Evolutionary conservation across 805 yeast genomes (phyloP).

Genomic region (Cyberlindnera xylosilytica): DNA sequence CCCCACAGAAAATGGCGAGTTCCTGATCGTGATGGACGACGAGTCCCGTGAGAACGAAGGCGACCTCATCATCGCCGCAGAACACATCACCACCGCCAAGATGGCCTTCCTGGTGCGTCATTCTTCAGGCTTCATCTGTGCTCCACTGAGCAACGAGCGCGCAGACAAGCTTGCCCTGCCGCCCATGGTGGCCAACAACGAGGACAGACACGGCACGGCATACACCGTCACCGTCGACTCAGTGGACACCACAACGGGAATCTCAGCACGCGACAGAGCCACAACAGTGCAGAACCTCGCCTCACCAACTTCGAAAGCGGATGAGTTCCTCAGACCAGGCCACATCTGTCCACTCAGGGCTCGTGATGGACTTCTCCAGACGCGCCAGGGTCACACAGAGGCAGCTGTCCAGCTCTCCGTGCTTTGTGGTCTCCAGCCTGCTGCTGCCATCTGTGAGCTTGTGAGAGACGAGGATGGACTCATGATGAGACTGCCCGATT

Average conservation of each 20-base stretch:
- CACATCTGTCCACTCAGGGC: conserved; percentile 93
- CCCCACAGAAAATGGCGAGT: conserved; percentile 38
- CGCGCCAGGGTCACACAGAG: conserved; percentile 94
- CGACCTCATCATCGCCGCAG: conserved; percentile 92
- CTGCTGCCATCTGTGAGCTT: conserved; percentile 89
- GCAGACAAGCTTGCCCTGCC: conserved; percentile 84
- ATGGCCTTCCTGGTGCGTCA: conserved; percentile 93
- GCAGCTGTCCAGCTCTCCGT: conserved; percentile 88
- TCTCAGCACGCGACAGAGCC: conserved; percentile 91
- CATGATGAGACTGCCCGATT: conserved; percentile 92
- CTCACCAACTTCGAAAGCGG: conserved; percentile 48
- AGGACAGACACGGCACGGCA: conserved; percentile 94
- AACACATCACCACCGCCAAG: conserved; percentile 67
- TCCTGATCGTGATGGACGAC: conserved; percentile 94
- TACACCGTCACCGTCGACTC: conserved; percentile 91
- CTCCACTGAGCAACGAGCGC: conserved; percentile 70
- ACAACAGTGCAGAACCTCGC: conserved; percentile 76
- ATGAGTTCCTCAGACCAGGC: conserved; percentile 86
- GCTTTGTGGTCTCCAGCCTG: conserved; percentile 77
- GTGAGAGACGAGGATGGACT: conserved; percentile 91
- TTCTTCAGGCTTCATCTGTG: conserved; percentile 91
- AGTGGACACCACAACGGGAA: conserved; percentile 90
- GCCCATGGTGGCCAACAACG: conserved; percentile 51
- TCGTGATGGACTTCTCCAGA: conserved; percentile 73
- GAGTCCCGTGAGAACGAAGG: conserved; percentile 97